Evolutionary conservation across 2,329 filamentous ascomycete species (phyloP).

Genomic region (Dactylella cylindrospora): DNA sequence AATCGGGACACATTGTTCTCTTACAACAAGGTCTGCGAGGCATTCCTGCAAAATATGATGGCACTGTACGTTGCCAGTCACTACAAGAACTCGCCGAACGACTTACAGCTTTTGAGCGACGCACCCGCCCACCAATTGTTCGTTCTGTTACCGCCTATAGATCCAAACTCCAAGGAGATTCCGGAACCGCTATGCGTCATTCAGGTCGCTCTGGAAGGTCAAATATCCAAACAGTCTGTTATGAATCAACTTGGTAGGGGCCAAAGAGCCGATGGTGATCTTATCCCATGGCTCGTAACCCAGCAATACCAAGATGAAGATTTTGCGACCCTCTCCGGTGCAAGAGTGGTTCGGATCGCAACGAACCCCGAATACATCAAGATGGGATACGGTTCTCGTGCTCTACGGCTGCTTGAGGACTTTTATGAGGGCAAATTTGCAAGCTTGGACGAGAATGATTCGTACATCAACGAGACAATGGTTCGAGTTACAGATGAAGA

Average conservation of each 20-base stretch:
- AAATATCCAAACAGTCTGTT: conserved; percentile 90
- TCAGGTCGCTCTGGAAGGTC: conserved; percentile 89
- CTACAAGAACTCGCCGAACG: conserved; percentile 97
- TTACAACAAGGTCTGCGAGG: conserved; percentile 94
- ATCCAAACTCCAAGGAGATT: conserved; percentile 73
- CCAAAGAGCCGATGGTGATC: conserved; percentile 82
- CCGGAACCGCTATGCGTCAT: conserved; percentile 94
- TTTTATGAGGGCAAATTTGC: conserved; percentile 95
- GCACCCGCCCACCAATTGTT: conserved; percentile 95
- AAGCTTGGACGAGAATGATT: conserved; percentile 72
- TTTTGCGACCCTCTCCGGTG: conserved; percentile 89
- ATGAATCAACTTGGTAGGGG: conserved; percentile 85
- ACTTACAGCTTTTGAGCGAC: conserved; percentile 97
- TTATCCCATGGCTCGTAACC: conserved; percentile 96
- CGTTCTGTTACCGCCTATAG: conserved; percentile 83
- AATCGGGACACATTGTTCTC: conserved; percentile 98
- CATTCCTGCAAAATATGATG: conserved; percentile 97
- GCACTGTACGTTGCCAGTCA: conserved; percentile 94
- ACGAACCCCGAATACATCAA: conserved; percentile 74
- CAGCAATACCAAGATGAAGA: conserved; percentile 96
- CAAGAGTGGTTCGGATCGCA: conserved; percentile 87
- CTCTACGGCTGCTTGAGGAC: conserved; percentile 80
- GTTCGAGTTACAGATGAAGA: conserved; percentile 79
- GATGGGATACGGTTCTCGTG: conserved; percentile 92
- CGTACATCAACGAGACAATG: conserved; percentile 64